phyloP scores from a whole-genome alignment of 2,329 filamentous ascomycete genomes.

The Colletotrichum coccodes region DNA sequence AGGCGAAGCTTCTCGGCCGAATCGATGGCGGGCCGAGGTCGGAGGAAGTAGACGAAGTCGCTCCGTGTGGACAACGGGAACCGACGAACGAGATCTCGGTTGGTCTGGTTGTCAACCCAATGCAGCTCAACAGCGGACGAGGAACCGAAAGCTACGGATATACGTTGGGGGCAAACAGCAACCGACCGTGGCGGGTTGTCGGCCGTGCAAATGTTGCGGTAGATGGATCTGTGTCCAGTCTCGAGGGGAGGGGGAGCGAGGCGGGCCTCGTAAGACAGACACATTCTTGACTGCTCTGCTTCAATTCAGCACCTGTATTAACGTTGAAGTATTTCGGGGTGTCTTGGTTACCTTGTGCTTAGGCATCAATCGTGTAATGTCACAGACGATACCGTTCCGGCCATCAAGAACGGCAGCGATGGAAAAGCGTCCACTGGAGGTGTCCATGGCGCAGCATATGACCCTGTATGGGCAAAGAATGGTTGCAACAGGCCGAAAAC shows the following conservation, averaged over 20 bases:
- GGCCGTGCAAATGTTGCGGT: slow-evolving; percentile 64
- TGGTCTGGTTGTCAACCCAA: slow-evolving; percentile 60
- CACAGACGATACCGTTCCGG: slow-evolving; percentile 69
- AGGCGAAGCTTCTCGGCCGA: slow-evolving; percentile 67
- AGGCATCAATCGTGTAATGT: slow-evolving; percentile 49
- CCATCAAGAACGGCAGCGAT: slow-evolving; percentile 69
- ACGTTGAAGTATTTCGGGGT: not conserved
- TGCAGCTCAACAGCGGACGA: slow-evolving; percentile 71
- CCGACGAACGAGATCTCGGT: slow-evolving; percentile 62
- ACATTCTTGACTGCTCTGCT: slow-evolving; percentile 25
- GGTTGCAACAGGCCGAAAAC: slow-evolving; percentile 57
- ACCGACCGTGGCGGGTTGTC: slow-evolving; percentile 74
- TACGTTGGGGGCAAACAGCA: slow-evolving; percentile 71
- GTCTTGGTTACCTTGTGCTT: not conserved
- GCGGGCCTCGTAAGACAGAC: slow-evolving; percentile 38
- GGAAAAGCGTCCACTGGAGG: slow-evolving; percentile 62
- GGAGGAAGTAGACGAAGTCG: slow-evolving; percentile 69
- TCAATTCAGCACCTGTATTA: not conserved
- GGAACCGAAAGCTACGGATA: slow-evolving; percentile 74
- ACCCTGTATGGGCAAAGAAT: slow-evolving; percentile 67
- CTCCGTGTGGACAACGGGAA: slow-evolving; percentile 65
- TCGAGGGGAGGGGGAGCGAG: slow-evolving; percentile 41
- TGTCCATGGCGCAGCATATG: slow-evolving; percentile 71
- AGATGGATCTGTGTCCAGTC: slow-evolving; percentile 42
- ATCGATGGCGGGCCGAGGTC: slow-evolving; percentile 58